phyloP scores from a whole-genome alignment of 2,329 filamentous ascomycete species.

The Neofusicoccum ribis region DNA sequence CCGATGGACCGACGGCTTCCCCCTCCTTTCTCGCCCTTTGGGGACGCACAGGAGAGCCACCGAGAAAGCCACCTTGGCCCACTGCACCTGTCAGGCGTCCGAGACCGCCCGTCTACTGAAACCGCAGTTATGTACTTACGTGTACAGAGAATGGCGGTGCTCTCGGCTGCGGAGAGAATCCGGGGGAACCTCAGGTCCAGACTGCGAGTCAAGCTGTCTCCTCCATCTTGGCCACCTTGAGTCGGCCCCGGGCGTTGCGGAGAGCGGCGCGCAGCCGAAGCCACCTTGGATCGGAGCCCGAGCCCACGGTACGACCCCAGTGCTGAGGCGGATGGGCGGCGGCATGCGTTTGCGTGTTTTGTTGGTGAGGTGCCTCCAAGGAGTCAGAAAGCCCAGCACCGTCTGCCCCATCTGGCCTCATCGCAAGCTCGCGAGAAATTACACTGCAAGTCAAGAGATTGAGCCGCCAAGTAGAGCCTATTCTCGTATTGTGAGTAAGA shows the following conservation, averaged over 20 bases:
- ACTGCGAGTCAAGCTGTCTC: not conserved
- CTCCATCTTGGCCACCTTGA: not conserved
- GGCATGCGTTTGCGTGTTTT: not conserved
- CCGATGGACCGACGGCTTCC: not conserved
- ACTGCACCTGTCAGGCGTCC: not conserved
- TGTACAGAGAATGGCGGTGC: not conserved
- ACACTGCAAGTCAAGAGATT: not conserved
- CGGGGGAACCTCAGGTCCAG: not conserved
- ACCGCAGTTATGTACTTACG: not conserved
- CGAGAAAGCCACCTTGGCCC: slow-evolving; percentile 6
- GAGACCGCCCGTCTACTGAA: not conserved
- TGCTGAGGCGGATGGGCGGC: not conserved
- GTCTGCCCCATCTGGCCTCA: not conserved
- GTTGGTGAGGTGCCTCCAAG: not conserved
- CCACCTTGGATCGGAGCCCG: not conserved
- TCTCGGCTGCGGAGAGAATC: not conserved
- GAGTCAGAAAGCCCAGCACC: not conserved
- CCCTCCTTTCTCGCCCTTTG: too few relatives aligned
- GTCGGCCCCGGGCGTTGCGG: not conserved
- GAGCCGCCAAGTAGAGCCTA: not conserved
- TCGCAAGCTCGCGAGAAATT: not conserved
- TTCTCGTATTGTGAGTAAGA: not conserved
- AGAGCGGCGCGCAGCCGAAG: not conserved
- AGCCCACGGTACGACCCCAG: not conserved
- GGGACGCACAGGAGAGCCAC: not conserved